Evolutionary conservation across 192 early-diverging fungal species (phyloP), one percentile per base, ranked within the genome.

Genomic region (Coemansia sp.): DNA sequence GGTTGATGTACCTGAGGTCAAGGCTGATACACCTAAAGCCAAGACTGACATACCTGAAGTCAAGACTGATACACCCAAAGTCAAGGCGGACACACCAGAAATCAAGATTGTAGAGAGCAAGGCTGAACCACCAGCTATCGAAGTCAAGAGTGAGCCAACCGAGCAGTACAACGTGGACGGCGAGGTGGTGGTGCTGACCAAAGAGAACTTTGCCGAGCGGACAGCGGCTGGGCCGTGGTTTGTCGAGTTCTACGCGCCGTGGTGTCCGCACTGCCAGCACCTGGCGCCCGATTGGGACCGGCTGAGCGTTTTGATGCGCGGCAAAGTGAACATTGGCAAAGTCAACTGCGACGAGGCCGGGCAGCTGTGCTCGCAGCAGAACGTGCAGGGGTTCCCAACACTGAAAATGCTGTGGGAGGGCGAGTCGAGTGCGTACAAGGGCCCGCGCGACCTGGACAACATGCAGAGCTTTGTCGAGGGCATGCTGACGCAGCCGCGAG

Each of bases 241-340:
- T 60, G 63, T 95, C 28, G 85, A 92, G 75, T 94, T 94, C 75
- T 92, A 90, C 74, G 91, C 93, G 17, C 93, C 93, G 8, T 94
- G 91, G 91, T 94, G 93, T 68, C 71, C 83, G 19, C 94, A 95
- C 72, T 97, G 95, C 83, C 85, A 93, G 78, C 74, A 82, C 2
- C 85, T 98, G 68, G 90, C 88, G 5, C 94, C 94, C 0, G 81
- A 84, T 17, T 96, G 91, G 85, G 84, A 84, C 8, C 68, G 89
- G 46, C 68, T 98, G 54, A 91, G 85, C 12, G 70, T 70, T 11
- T 66, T 65, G 14, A 53, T 91, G 49, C 82, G 85, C 59, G 85
- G 88, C 28, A 80, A 83, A 31, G 83, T 95, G 60, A 94, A 94
- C 66, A 76, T 96, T 22, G 95, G 87, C 31, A 82, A 89, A 59